phyloP scores from a whole-genome alignment of 257 asterid species.

The Jacaranda mimosifolia region DNA sequence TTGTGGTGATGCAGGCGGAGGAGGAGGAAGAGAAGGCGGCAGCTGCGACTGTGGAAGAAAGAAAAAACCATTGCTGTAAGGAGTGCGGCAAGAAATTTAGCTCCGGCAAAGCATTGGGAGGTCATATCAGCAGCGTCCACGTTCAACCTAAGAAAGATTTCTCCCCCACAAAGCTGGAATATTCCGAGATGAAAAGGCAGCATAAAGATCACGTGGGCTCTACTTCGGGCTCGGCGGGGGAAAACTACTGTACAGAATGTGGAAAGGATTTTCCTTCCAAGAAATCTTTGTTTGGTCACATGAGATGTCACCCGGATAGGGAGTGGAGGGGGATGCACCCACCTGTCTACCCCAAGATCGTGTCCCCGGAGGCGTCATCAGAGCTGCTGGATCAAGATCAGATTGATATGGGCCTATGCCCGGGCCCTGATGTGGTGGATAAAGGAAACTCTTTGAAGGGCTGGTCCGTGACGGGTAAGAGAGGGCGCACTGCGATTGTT shows the following conservation, averaged over 20 bases:
- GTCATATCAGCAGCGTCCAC: conserved; percentile 84
- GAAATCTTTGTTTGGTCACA: conserved; percentile 72
- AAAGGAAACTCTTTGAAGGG: conserved; percentile 14
- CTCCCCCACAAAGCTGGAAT: conserved; percentile 37
- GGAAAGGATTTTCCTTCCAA: conserved; percentile 39
- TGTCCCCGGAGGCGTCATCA: too few relatives aligned
- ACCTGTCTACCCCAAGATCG: conserved; percentile 23
- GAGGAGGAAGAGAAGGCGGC: background rate
- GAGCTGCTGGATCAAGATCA: background rate
- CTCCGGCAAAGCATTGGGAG: conserved; percentile 84
- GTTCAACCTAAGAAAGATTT: conserved; percentile 65
- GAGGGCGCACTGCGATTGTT: background rate
- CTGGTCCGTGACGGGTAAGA: conserved; percentile 47
- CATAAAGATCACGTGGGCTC: background rate
- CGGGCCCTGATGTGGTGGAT: background rate
- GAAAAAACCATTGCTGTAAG: conserved; percentile 46
- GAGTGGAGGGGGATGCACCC: conserved; percentile 66
- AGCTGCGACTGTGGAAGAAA: background rate
- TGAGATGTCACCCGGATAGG: conserved; percentile 77
- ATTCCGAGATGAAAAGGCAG: conserved; percentile 6
- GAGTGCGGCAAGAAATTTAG: conserved; percentile 54
- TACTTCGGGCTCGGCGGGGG: background rate
- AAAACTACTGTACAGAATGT: conserved; percentile 31
- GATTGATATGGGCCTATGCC: background rate
- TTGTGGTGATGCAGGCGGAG: background rate